Conservation (phyloP, 306 rosid species). For the Prunus armeniaca region DNA sequence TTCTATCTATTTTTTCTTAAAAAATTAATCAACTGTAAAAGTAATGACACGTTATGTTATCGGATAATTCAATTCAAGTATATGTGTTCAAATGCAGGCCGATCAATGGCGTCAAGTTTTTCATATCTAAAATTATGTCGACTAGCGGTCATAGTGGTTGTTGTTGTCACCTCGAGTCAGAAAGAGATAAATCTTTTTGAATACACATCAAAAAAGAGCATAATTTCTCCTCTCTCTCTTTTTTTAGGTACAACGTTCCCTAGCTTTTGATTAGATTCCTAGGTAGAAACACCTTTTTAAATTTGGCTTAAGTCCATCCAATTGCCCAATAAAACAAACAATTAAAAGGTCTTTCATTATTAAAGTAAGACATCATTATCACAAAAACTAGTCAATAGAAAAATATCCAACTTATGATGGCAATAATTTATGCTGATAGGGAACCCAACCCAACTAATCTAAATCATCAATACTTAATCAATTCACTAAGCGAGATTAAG, state of each 20-base stretch:
- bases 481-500: slow-evolving; percentile 7
- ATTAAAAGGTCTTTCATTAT: neutral
- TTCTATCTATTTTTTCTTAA: neutral
- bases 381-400: slow-evolving; percentile 8
- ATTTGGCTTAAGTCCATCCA: slow-evolving; percentile 25
- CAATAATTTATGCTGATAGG: slow-evolving; percentile 15
- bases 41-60: neutral
- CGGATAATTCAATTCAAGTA: too few species aligned
- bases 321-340: slow-evolving; percentile 10
- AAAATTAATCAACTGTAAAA: neutral
- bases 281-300: slow-evolving; percentile 36
- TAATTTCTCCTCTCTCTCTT: slow-evolving; percentile 4
- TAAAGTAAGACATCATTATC: slow-evolving; percentile 20
- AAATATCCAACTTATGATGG: slow-evolving; percentile 14
- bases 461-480: slow-evolving; percentile 1
- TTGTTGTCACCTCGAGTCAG: slow-evolving; percentile 15
- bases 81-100: too few species aligned
- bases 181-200: neutral
- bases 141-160: slow-evolving; percentile 21
- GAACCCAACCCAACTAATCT: slow-evolving; percentile 9
- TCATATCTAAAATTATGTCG: slow-evolving; percentile 30
- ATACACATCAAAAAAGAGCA: slow-evolving; percentile 18
- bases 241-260: slow-evolving; percentile 38
- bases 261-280: slow-evolving; percentile 53
- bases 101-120: too few species aligned